Conservation (phyloP, 768 basidiomycete species). For the Mycena epipterygia region DNA sequence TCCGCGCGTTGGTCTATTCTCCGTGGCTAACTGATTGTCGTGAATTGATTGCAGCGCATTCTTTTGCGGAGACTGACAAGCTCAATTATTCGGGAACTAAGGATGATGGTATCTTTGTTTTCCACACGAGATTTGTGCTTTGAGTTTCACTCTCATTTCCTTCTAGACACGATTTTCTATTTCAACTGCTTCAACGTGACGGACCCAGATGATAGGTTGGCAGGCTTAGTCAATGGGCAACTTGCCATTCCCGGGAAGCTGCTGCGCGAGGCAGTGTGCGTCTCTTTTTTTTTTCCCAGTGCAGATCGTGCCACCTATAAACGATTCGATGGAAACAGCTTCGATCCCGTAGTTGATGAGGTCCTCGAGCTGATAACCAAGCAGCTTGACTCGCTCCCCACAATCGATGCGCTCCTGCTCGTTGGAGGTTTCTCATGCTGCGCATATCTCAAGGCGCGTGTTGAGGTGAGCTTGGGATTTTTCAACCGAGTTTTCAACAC, state of each 20-base stretch:
- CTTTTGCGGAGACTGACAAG: conserved; percentile 92
- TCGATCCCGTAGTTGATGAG: conserved; percentile 88
- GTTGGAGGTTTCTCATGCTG: conserved; percentile 93
- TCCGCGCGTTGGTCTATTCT: background rate
- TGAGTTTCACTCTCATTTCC: conserved; percentile 19
- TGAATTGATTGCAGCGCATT: conserved; percentile 68
- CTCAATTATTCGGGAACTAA: conserved; percentile 76
- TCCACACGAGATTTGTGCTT: too few species aligned
- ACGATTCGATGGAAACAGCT: conserved; percentile 47
- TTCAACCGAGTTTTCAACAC: too few species aligned
- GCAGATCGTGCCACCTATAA: background rate
- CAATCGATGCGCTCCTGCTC: conserved; percentile 86
- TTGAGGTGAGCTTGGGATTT: conserved; percentile 83
- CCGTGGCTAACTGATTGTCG: conserved; percentile 23
- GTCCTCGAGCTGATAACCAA: conserved; percentile 28
- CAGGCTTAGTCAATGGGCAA: conserved; percentile 87
- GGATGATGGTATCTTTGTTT: conserved; percentile 74
- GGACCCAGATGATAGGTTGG: conserved; percentile 83
- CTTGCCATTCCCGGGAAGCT: conserved; percentile 86
- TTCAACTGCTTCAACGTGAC: conserved; percentile 93
- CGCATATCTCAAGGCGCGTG: conserved; percentile 85
- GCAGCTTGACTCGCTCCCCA: conserved; percentile 20
- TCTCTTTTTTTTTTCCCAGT: background rate
- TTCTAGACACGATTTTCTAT: conserved; percentile 83
- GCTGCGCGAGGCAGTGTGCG: conserved; percentile 77